A percentile compares a stretch with the other conserved stretches of the same genome.
Conservation (phyloP, 1,139 yeast species). For the Nadsonia starkeyi-henricii region DNA sequence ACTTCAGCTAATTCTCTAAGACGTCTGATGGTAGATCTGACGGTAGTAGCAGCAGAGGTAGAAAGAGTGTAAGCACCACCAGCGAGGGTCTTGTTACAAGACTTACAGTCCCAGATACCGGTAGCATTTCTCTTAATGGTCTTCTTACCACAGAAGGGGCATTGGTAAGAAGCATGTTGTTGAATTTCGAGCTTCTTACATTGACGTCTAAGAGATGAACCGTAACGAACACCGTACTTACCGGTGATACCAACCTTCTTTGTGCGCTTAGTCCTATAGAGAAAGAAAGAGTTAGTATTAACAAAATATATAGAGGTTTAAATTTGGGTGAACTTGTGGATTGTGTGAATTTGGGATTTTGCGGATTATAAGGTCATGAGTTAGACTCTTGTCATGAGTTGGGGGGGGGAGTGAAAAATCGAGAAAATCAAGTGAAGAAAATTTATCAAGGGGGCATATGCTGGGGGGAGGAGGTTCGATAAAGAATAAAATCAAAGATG, state of each 20-base stretch:
- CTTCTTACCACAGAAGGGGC: slow-evolving; percentile 99
- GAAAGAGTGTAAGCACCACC: slow-evolving; percentile 99
- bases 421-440: no score
- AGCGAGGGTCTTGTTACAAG: slow-evolving; percentile 94
- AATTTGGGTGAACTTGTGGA: no score
- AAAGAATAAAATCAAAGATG: no score
- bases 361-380: no score
- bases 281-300: slow-evolving; percentile 1
- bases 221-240: slow-evolving; percentile 99
- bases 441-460: no score
- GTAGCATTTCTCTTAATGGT: slow-evolving; percentile 95
- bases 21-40: slow-evolving; percentile 99
- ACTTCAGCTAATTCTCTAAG: slow-evolving; percentile 99
- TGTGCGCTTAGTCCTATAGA: slow-evolving; percentile 99
- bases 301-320: no score
- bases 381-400: no score
- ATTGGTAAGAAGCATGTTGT: slow-evolving; percentile 97
- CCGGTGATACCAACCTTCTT: slow-evolving; percentile 99
- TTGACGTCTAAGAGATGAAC: slow-evolving; percentile 99
- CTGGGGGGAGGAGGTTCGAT: no score
- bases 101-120: slow-evolving; percentile 97
- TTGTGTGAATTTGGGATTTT: no score
- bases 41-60: slow-evolving; percentile 99
- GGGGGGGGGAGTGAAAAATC: no score
- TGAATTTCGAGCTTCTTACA: slow-evolving; percentile 98